Evolutionary conservation across 257 asterid genomes (phyloP).

Genomic region (Solanum sejunctum): DNA sequence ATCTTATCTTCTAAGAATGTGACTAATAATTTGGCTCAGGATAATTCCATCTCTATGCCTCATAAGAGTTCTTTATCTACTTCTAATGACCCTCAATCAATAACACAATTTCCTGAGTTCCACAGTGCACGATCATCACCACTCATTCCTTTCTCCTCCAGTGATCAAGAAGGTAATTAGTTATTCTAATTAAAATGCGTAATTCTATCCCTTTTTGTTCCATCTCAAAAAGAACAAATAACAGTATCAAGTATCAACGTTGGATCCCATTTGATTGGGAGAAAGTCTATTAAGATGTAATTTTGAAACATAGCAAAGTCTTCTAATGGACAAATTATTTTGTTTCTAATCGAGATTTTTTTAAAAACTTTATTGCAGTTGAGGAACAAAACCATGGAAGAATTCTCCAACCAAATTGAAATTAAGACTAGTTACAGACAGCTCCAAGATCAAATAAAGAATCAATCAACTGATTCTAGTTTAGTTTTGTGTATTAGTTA

Average conservation of each 20-base stretch:
- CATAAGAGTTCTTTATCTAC: not conserved
- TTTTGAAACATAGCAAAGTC: no score
- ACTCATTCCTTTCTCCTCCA: slow-evolving; percentile 28
- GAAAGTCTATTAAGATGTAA: no score
- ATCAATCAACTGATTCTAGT: not conserved
- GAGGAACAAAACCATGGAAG: slow-evolving; percentile 69
- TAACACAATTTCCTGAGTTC: slow-evolving; percentile 2
- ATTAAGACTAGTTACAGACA: not conserved
- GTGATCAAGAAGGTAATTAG: slow-evolving; percentile 39
- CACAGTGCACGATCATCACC: slow-evolving; percentile 30
- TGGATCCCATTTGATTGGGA: no score
- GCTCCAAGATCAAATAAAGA: not conserved
- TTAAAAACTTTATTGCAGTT: slow-evolving; percentile 20
- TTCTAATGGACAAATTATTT: not conserved
- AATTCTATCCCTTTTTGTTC: not conserved
- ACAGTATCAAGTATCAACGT: no score
- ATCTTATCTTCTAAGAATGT: not conserved
- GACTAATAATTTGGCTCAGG: not conserved
- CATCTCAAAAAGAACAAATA: no score
- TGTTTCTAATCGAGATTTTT: not conserved
- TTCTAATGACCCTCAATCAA: slow-evolving; percentile 6
- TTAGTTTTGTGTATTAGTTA: not conserved
- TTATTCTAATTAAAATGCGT: not conserved
- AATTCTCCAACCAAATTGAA: slow-evolving; percentile 84
- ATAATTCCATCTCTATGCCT: not conserved